Evolutionary conservation across 495 filamentous ascomycete species (phyloP).

Genomic region (Penicillium psychrofluorescens): DNA sequence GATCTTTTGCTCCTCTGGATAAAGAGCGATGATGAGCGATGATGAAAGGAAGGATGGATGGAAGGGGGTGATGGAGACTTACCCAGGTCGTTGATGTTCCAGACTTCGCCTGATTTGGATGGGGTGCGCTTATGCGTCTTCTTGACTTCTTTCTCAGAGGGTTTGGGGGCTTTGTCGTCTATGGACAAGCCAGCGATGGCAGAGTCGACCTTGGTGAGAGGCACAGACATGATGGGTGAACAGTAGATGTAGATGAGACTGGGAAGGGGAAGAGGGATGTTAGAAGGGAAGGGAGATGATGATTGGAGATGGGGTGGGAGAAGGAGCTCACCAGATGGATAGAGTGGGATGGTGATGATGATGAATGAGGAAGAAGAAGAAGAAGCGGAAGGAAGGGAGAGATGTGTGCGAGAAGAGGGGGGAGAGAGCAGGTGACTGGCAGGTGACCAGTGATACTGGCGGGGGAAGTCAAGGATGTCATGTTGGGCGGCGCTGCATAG

Average conservation of each 20-base stretch:
- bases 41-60: not conserved
- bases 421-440: not conserved
- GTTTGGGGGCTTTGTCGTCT: slow-evolving; percentile 43
- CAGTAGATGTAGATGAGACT: slow-evolving; percentile 2
- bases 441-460: too few relatives aligned
- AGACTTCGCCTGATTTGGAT: slow-evolving; percentile 60
- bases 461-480: slow-evolving; percentile 22
- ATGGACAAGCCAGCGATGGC: slow-evolving; percentile 71
- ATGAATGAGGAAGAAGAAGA: slow-evolving; percentile 16
- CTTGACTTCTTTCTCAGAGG: slow-evolving; percentile 35
- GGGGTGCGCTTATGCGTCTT: slow-evolving; percentile 57
- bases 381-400: slow-evolving; percentile 13
- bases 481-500: slow-evolving; percentile 1
- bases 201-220: slow-evolving; percentile 79
- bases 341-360: slow-evolving; percentile 7
- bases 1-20: slow-evolving; percentile 64
- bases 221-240: slow-evolving; percentile 52
- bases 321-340: slow-evolving; percentile 1
- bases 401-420: slow-evolving; percentile 27
- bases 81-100: slow-evolving; percentile 84
- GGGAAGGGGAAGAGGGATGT: not conserved
- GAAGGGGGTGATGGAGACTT: slow-evolving; percentile 16
- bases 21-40: slow-evolving; percentile 9
- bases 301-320: slow-evolving; percentile 17
- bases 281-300: slow-evolving; percentile 9